phyloP scores from a whole-genome alignment of 2,329 filamentous ascomycete species.

The Xylaria sp. region DNA sequence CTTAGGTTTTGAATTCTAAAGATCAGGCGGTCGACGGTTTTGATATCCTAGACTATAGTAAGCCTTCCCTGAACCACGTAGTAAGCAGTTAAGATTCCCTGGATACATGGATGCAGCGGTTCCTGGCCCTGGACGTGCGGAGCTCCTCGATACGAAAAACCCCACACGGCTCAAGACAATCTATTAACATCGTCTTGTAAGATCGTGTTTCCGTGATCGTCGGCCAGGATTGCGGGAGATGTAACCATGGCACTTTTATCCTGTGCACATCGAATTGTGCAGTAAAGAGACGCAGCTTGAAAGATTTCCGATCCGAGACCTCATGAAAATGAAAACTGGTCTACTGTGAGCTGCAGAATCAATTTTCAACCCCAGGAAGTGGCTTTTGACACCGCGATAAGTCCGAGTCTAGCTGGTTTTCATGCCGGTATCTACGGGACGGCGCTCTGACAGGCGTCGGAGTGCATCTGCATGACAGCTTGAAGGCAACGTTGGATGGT shows the following conservation, averaged over 20 bases:
- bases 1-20: neutral
- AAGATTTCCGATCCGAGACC: neutral
- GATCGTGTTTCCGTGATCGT: constrained; percentile 24
- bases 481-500: neutral
- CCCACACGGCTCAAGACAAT: constrained; percentile 13
- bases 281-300: neutral
- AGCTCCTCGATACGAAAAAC: constrained; percentile 6
- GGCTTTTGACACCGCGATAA: neutral
- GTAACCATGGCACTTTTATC: constrained; percentile 5
- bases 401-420: neutral
- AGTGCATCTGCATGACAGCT: neutral
- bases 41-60: constrained; percentile 25
- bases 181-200: constrained; percentile 14
- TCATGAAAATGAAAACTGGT: neutral
- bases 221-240: constrained; percentile 18
- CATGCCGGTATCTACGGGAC: neutral
- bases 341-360: neutral
- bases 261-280: neutral
- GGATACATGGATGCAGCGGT: constrained; percentile 23
- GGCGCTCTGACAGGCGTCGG: neutral
- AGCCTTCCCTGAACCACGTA: constrained; percentile 13
- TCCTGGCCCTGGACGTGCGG: constrained; percentile 19
- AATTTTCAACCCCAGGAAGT: neutral
- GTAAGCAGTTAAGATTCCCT: constrained; percentile 21
- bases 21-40: neutral